Evolutionary conservation across 116 monocot species (phyloP).

Genomic region (Papilionanthe hybrid): DNA sequence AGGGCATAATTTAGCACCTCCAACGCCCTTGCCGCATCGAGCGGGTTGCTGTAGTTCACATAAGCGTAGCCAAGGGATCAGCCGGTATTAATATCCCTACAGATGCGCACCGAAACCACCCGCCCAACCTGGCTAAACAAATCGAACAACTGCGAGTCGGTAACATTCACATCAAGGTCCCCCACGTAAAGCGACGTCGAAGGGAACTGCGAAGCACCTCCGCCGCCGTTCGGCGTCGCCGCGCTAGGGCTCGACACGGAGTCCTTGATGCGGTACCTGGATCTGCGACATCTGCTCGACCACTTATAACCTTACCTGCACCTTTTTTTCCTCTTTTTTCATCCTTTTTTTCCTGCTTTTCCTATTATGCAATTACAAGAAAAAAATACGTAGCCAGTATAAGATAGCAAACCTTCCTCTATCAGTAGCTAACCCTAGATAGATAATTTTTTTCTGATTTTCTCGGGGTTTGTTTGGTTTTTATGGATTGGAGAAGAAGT

Average conservation of each 20-base stretch:
- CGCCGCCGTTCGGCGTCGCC: background rate
- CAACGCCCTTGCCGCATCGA: conserved; percentile 33
- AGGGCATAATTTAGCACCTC: conserved; percentile 22
- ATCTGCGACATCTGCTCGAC: conserved; percentile 6
- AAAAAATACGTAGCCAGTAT: background rate
- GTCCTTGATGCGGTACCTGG: background rate
- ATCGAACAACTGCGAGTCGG: conserved; percentile 74
- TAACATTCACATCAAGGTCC: conserved; percentile 61
- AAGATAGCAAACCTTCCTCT: background rate
- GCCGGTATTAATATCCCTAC: conserved; percentile 63
- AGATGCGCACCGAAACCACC: conserved; percentile 78
- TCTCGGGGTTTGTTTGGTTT: background rate
- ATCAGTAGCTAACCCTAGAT: background rate
- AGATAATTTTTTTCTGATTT: background rate
- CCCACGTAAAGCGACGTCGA: conserved; percentile 80
- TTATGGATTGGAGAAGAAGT: background rate
- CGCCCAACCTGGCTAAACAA: conserved; percentile 62
- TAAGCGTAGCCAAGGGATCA: conserved; percentile 84
- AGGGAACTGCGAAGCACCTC: conserved; percentile 21
- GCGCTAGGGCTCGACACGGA: background rate
- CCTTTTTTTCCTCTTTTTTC: background rate
- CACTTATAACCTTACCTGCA: background rate
- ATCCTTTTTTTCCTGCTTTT: background rate
- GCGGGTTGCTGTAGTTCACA: conserved; percentile 62
- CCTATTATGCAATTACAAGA: background rate